Conservation (phyloP, 2,329 filamentous ascomycete species). For the Verticillium dahliae region DNA sequence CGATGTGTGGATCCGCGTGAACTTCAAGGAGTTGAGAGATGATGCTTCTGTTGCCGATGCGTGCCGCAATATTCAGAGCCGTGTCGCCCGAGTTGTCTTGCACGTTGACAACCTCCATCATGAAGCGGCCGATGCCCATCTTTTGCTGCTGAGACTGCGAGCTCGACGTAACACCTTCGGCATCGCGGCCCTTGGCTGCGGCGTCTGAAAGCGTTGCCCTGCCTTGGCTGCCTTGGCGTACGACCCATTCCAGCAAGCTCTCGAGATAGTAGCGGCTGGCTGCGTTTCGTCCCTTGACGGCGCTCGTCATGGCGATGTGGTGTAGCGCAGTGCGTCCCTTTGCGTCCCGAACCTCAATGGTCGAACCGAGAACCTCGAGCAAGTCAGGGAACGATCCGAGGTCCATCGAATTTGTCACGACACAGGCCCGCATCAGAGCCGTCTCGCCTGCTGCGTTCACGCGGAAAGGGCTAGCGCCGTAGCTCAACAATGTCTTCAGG, state of each 20-base stretch:
- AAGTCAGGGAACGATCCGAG: slow-evolving; percentile 85
- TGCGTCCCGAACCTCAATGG: slow-evolving; percentile 84
- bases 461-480: slow-evolving; percentile 80
- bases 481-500: slow-evolving; percentile 71
- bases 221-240: slow-evolving; percentile 63
- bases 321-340: slow-evolving; percentile 89
- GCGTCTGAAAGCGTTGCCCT: slow-evolving; percentile 17
- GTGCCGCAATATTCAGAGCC: slow-evolving; percentile 84
- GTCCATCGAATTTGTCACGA: slow-evolving; percentile 91
- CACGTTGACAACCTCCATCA: slow-evolving; percentile 94
- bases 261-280: slow-evolving; percentile 96
- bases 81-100: slow-evolving; percentile 93
- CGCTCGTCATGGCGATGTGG: slow-evolving; percentile 92
- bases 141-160: slow-evolving; percentile 44
- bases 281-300: slow-evolving; percentile 85
- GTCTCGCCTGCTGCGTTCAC: slow-evolving; percentile 89
- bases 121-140: slow-evolving; percentile 87
- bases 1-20: slow-evolving; percentile 84
- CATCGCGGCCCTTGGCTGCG: slow-evolving; percentile 22
- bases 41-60: slow-evolving; percentile 89
- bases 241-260: slow-evolving; percentile 87
- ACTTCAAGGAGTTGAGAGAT: slow-evolving; percentile 96
- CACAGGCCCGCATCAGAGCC: slow-evolving; percentile 84
- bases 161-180: slow-evolving; percentile 24
- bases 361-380: slow-evolving; percentile 79